Base-by-base conservation (phyloP, 345 rosid genomes). In the Eucalyptus victrix region DNA sequence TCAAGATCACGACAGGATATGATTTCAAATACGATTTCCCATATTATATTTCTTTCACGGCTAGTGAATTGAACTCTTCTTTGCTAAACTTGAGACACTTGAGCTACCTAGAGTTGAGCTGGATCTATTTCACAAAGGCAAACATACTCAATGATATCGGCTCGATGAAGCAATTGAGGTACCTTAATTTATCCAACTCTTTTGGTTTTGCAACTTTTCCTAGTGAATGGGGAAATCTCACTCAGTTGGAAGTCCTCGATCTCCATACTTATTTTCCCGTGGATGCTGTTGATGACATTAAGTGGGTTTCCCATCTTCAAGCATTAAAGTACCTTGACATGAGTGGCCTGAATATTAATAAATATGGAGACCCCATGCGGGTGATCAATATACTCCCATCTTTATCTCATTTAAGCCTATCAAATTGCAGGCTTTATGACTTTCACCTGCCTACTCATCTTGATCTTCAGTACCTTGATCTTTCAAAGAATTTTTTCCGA, bases 1-100 rank as follows among this genome's bases (percentile, higher is more conserved):
- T 49, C 17, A 49, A 49, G 51, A 49, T 49, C 51, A 2, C 51
- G 1, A 3, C 51, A 49, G 51, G n/a, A n/a, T n/a, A n/a, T n/a
- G n/a, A n/a, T n/a, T n/a, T n/a, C n/a, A n/a, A 0, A 49, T 49
- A 14, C 17, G 0, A 49, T 2, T 49, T 49, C 51, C 51, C 5
- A 47, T 44, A n/a, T 44, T 44, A 47, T 0, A 34, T 3, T 17
- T 18, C 50, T 53, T n/a, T 45, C 44, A 2, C 6, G 2, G 80
- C 90, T 1, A 23, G 13, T 13, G 44, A 4, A 40, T 32, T 88
- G 28, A 58, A 50, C 76, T 47, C 87, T 19, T 42, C 62, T n/a
- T 81, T 88, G 32, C 90, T 88, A 44, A 58, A 44, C 1, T 56
- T 88, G 56, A 81, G 24, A 44, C 9, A 81, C 49, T 49, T 88